Evolutionary conservation across 495 filamentous ascomycete genomes (phyloP).

Genomic region (Podospora pseudocomata): DNA sequence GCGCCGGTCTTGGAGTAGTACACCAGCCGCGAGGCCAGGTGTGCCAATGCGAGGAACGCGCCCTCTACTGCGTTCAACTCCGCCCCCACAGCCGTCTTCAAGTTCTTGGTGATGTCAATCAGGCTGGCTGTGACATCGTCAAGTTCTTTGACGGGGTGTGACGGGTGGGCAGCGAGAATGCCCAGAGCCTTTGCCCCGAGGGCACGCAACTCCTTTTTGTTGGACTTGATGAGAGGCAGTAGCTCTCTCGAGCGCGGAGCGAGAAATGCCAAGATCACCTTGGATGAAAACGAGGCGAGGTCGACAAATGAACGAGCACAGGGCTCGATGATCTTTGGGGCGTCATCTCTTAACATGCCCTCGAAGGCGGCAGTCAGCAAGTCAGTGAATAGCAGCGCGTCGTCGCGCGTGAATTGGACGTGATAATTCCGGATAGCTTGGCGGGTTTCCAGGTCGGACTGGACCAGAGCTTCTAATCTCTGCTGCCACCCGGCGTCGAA

Average conservation of each 20-base stretch:
- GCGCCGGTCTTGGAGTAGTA: constrained; percentile 23
- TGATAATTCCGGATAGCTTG: constrained; percentile 52
- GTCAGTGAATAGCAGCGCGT: constrained; percentile 18
- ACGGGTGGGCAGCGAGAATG: constrained; percentile 66
- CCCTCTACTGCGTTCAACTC: constrained; percentile 40
- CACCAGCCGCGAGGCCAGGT: constrained; percentile 28
- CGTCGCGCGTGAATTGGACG: constrained; percentile 24
- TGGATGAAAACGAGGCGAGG: constrained; percentile 61
- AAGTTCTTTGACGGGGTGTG: constrained; percentile 32
- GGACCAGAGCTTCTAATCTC: constrained; percentile 65
- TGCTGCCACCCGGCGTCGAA: constrained; percentile 83
- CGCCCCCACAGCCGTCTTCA: constrained; percentile 31
- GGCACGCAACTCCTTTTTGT: constrained; percentile 59
- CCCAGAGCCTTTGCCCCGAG: constrained; percentile 70
- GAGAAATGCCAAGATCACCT: constrained; percentile 47
- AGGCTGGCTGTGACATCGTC: constrained; percentile 14
- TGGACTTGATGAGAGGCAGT: constrained; percentile 59
- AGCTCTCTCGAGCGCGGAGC: constrained; percentile 48
- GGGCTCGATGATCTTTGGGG: constrained; percentile 44
- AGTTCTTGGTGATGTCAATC: constrained; percentile 18
- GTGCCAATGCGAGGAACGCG: constrained; percentile 30
- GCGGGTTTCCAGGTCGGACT: constrained; percentile 60
- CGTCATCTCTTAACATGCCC: constrained; percentile 52
- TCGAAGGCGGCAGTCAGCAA: constrained; percentile 56
- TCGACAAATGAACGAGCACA: constrained; percentile 62